Base-by-base conservation (phyloP, 2,329 filamentous ascomycete genomes). In the Neopestalotiopsis sp. region DNA sequence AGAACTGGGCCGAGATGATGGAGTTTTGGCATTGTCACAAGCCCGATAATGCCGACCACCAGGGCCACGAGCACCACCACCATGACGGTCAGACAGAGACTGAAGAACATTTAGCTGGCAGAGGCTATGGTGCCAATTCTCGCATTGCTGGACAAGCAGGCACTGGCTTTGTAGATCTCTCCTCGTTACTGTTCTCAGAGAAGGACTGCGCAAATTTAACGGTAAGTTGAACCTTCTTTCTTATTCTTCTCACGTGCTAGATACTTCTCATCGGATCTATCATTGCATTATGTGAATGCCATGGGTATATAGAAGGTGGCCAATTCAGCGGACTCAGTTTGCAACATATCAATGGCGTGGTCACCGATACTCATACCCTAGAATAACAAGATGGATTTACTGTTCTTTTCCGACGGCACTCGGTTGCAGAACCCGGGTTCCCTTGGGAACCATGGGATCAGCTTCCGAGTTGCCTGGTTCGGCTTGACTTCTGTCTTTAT, bases 1-100 rank as follows among this genome's bases (percentile, higher is more conserved):
- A 97, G 75, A 95, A 97, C 76, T 99, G 96, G 96, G 97, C 96
- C 0, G 96, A 99, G 82, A 97, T 99, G 95, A 99, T 99, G 96
- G 97, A 99, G 79, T 97, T 99, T 74, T 99, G 96, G 96, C 97
- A 99, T 80, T 99, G 96, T 76, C 96, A 99, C 80, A 98, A 98
- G 80, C 96, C 97, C 52, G 86, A 90, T 70, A 84, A 90, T 67
- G 84, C 89, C 70, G 79, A 79, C 20, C 80, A 84, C 57, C 24
- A 28, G 24, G 24, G 24, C 24, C 24, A 28, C 24, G 24, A 28
- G 24, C 24, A 28, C 24, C 74, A 84, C 32, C 42, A 38, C 34
- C 74, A 84, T 30, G 24, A 56, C 6, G 34, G 20, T 6, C 38
- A 45, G 6, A 17, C 42, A 7, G 64, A 45, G 17, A 77, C 84